Evolutionary conservation across 441 rosid species (phyloP).

Genomic region (Pelargonium australe): DNA sequence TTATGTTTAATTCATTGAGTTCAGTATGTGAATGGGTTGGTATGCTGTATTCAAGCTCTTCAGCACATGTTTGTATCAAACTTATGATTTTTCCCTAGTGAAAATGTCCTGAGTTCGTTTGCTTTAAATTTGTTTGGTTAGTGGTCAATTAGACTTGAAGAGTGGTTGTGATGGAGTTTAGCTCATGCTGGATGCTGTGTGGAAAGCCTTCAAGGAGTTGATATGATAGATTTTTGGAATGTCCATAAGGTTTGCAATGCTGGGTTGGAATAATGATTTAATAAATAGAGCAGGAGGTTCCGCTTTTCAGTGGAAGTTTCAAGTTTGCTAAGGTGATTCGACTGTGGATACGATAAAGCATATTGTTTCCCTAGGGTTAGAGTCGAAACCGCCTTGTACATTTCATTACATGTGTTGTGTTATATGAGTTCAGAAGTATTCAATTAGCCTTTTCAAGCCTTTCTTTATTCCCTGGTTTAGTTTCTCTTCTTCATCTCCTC

Average conservation of each 20-base stretch:
- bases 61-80: not conserved
- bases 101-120: not conserved
- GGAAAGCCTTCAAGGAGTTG: no score
- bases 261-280: not conserved
- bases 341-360: not conserved
- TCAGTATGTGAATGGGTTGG: not conserved
- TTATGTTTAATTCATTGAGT: not conserved
- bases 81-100: not conserved
- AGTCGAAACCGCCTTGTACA: not conserved
- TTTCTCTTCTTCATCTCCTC: not conserved
- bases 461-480: not conserved
- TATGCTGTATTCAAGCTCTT: not conserved
- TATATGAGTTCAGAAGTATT: not conserved
- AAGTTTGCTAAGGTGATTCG: not conserved
- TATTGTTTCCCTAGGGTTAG: not conserved
- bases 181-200: no score
- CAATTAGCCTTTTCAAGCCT: not conserved
- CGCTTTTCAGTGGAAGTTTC: not conserved
- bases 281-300: not conserved
- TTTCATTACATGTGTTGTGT: not conserved
- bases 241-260: not conserved
- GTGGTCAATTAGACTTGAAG: not conserved
- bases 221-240: not conserved
- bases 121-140: not conserved
- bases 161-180: not conserved